Evolutionary conservation across 116 monocot species (phyloP), one percentile per base, ranked within the genome.

Genomic region (Zostera marina): DNA sequence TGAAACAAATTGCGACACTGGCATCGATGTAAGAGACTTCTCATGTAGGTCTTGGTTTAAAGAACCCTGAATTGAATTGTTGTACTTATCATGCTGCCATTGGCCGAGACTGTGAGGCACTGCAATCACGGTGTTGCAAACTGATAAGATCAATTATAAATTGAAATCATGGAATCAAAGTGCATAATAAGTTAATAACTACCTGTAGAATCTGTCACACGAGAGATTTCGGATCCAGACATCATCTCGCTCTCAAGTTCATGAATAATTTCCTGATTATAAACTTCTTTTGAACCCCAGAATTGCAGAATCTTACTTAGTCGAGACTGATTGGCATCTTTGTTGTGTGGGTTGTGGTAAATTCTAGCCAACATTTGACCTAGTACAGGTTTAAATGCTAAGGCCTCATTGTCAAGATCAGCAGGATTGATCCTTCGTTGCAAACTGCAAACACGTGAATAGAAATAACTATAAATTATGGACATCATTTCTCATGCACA

Each of bases 251-350:
- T 74, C 66, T 94, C 88, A 66, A 94, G 60, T 24, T 15, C 63
- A 44, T 54, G 53, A 54, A 94, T 94, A 41, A 79, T 94, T 46
- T 79, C 81, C 48, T 71, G 79, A 59, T 94, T 81, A 71, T 79
- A 94, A 10, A 94, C 88, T 72, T 88, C 93, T 59, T 88, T 94
- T 41, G 88, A 73, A 64, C 73, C 79, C 93, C 93, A 94, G 73
- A 94, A 94, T 41, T 84, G 78, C 19, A 94, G 57, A 43, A 94
- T 84, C 47, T 84, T 88, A 39, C 81, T 78, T 24, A 94, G 56
- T 12, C 88, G 76, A 60, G 73, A 64, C 48, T 79, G 88, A 22
- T 88, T 88, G 12, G 78, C 74, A 44, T 84, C 84, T 62, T 67
- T 81, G 59, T 84, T 94, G 17, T 74, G 79, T 61, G 88, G 84